Evolutionary conservation across 768 basidiomycete species (phyloP).

Genomic region (Naganishia vaughanmartiniae): DNA sequence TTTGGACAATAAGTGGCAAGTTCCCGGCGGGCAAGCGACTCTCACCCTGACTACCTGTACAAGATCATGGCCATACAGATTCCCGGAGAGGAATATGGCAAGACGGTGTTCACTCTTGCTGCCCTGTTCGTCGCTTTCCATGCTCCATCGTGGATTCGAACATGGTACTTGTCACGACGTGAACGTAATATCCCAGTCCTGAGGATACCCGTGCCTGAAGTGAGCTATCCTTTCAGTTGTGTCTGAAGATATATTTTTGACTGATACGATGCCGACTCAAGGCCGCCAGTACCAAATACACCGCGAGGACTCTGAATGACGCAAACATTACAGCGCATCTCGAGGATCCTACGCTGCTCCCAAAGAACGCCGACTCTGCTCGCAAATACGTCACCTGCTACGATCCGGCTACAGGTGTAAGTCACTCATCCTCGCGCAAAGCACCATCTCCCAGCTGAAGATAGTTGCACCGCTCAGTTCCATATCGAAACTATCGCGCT

Average conservation of each 20-base stretch:
- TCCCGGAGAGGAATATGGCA: constrained; percentile 15
- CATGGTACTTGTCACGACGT: not conserved
- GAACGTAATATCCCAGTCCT: not conserved
- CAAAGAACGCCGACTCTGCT: constrained; percentile 23
- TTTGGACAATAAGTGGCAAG: not conserved
- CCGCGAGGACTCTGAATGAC: constrained; percentile 2
- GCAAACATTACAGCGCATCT: constrained; percentile 25
- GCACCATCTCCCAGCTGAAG: not conserved
- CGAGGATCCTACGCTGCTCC: constrained; percentile 17
- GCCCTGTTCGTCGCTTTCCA: constrained; percentile 14
- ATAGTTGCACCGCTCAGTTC: constrained; percentile 48
- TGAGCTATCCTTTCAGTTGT: not conserved
- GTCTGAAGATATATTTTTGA: not conserved
- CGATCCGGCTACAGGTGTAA: constrained; percentile 76
- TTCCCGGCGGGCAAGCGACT: too few relatives aligned
- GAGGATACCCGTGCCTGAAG: not conserved
- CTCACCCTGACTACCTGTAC: too few relatives aligned
- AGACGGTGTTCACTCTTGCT: not conserved
- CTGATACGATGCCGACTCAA: not conserved
- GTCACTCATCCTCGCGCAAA: constrained; percentile 30
- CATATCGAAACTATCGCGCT: constrained; percentile 76
- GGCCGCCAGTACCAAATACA: constrained; percentile 1
- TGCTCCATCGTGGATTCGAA: constrained; percentile 8
- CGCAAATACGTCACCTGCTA: constrained; percentile 78
- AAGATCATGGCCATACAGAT: not conserved